Conservation (phyloP, 306 rosid species). For the Fragaria ananassa region DNA sequence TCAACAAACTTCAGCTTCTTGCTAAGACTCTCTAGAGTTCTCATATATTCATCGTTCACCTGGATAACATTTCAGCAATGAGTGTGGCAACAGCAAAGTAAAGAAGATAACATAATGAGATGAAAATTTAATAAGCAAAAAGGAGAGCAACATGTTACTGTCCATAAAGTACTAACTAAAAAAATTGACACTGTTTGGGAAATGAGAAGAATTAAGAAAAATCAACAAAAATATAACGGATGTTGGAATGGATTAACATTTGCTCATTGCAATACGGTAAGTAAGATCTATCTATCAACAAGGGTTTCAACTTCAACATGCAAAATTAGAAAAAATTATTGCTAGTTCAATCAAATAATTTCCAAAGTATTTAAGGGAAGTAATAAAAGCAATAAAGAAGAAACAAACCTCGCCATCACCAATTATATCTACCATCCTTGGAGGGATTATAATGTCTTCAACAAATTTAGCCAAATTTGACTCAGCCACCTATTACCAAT, state of each 20-base stretch:
- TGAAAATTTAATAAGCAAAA: neutral
- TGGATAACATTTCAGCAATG: conserved; percentile 35
- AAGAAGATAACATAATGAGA: conserved; percentile 9
- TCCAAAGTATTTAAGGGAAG: neutral
- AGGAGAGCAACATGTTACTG: conserved; percentile 10
- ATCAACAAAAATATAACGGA: neutral
- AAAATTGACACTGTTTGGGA: neutral
- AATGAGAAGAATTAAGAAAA: neutral
- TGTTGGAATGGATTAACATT: too few species aligned
- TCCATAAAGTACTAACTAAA: neutral
- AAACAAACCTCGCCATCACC: conserved; percentile 85
- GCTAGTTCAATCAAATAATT: neutral
- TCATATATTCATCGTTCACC: conserved; percentile 95
- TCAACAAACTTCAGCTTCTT: conserved; percentile 88
- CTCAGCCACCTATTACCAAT: conserved; percentile 73
- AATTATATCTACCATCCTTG: conserved; percentile 90
- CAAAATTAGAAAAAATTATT: neutral
- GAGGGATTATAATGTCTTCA: conserved; percentile 94
- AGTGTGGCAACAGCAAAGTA: conserved; percentile 24
- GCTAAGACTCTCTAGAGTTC: conserved; percentile 86
- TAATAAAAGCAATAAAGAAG: neutral
- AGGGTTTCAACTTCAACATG: neutral
- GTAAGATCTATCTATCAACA: neutral
- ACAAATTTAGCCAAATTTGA: conserved; percentile 92
- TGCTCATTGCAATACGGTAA: neutral